Conservation (phyloP, 192 early-diverging fungal species). For the Globomyces pollinis-pini region DNA sequence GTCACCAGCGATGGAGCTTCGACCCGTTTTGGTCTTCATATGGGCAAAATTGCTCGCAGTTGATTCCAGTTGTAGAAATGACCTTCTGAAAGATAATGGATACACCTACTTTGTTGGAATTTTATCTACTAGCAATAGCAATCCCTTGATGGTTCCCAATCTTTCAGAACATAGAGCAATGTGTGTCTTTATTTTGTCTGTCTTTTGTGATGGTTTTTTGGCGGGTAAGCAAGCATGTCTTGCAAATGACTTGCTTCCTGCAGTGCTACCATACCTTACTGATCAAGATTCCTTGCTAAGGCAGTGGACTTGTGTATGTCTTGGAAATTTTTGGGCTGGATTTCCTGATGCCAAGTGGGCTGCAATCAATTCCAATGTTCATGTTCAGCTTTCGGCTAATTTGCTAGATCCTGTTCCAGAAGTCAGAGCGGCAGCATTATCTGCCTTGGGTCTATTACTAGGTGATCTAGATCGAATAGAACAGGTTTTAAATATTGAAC, state of each 20-base stretch:
- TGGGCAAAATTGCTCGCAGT: slow-evolving; percentile 96
- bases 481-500: slow-evolving; percentile 58
- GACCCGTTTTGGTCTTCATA: slow-evolving; percentile 91
- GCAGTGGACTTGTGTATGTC: slow-evolving; percentile 84
- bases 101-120: slow-evolving; percentile 91
- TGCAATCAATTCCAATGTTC: slow-evolving; percentile 54
- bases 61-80: slow-evolving; percentile 79
- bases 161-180: slow-evolving; percentile 86
- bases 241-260: slow-evolving; percentile 55
- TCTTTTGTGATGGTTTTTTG: slow-evolving; percentile 81
- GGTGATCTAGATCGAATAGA: slow-evolving; percentile 60
- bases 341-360: slow-evolving; percentile 60
- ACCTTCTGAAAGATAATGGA: slow-evolving; percentile 85
- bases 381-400: slow-evolving; percentile 50
- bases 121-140: slow-evolving; percentile 54
- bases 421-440: slow-evolving; percentile 75
- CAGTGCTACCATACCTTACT: slow-evolving; percentile 56
- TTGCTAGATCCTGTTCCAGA: slow-evolving; percentile 66
- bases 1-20: slow-evolving; percentile 83
- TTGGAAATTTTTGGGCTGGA: slow-evolving; percentile 77
- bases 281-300: slow-evolving; percentile 69
- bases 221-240: slow-evolving; percentile 81
- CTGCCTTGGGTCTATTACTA: slow-evolving; percentile 73
- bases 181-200: slow-evolving; percentile 88
- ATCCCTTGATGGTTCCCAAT: slow-evolving; percentile 54